phyloP scores from a whole-genome alignment of 306 rosid species.

The Senna siamea region DNA sequence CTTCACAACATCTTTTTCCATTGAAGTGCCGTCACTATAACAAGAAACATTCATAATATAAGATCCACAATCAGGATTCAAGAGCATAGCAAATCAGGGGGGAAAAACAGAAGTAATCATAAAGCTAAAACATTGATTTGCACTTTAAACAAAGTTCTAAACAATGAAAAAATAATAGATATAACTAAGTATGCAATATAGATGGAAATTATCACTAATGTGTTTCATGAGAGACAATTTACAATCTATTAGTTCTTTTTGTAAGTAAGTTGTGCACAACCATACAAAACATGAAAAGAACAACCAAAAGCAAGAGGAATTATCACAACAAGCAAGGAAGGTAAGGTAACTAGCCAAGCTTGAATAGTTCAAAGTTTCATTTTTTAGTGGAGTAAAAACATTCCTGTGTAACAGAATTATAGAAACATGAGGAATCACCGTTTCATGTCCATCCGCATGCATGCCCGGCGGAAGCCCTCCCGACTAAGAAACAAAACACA shows the following conservation, averaged over 20 bases:
- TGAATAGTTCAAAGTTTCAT: background rate
- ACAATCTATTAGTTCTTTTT: background rate
- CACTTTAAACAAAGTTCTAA: background rate
- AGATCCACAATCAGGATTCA: background rate
- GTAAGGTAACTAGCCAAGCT: conserved; percentile 8
- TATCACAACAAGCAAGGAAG: background rate
- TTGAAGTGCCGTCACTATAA: conserved; percentile 65
- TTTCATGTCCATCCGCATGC: conserved; percentile 79
- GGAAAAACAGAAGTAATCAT: background rate
- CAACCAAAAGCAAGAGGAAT: no score
- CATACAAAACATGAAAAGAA: no score
- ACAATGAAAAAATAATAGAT: background rate
- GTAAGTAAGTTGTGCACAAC: no score
- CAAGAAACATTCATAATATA: conserved; percentile 22
- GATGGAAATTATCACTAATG: no score
- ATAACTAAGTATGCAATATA: no score
- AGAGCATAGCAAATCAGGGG: background rate
- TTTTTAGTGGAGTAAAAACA: background rate
- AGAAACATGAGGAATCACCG: conserved; percentile 49
- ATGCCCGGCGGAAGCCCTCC: conserved; percentile 95
- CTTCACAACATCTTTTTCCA: conserved; percentile 71
- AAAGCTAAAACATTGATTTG: background rate
- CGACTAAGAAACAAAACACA: conserved; percentile 91
- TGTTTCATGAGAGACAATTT: background rate
- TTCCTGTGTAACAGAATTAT: conserved; percentile 18